A percentile compares a stretch with the other conserved stretches of the same genome.
Conservation (phyloP, 148 eudicot genomes). For the Diospyros lotus region DNA sequence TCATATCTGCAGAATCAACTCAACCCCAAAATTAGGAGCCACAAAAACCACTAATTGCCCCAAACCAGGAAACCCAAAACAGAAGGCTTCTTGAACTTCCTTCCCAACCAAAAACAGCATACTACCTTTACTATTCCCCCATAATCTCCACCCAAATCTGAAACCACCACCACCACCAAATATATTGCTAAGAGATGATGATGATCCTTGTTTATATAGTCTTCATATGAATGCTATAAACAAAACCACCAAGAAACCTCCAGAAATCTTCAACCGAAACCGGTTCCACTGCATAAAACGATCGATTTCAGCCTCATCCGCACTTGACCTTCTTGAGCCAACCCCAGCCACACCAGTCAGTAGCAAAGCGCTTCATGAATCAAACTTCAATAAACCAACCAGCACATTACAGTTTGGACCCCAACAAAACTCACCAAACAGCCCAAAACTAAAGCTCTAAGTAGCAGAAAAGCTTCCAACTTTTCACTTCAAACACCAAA, state of each 20-base stretch:
- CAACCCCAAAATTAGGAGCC: slow-evolving; percentile 3
- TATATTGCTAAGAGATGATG: neutral
- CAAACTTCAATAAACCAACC: slow-evolving; percentile 8
- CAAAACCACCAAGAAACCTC: slow-evolving; percentile 8
- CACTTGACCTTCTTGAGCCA: slow-evolving; percentile 26
- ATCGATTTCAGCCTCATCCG: slow-evolving; percentile 42
- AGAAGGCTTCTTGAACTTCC: slow-evolving; percentile 14
- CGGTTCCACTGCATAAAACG: slow-evolving; percentile 32
- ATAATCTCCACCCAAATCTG: slow-evolving; percentile 16
- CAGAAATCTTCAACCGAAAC: slow-evolving; percentile 38
- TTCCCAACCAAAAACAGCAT: slow-evolving; percentile 19
- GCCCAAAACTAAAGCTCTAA: neutral
- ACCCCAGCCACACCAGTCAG: slow-evolving; percentile 21
- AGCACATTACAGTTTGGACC: slow-evolving; percentile 21
- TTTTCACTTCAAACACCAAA: neutral
- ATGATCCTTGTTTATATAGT: neutral
- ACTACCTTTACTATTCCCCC: slow-evolving; percentile 15
- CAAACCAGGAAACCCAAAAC: slow-evolving; percentile 1
- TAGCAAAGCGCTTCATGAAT: slow-evolving; percentile 3
- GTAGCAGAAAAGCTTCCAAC: slow-evolving; percentile 5
- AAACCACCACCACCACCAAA: slow-evolving; percentile 1
- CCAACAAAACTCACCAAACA: slow-evolving; percentile 8
- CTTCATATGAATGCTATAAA: slow-evolving; percentile 8
- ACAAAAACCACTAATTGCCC: slow-evolving; percentile 11
- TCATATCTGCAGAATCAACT: slow-evolving; percentile 35